Conservation (phyloP, 2,329 filamentous ascomycete species). For the Ophiostoma novo-ulmi region DNA sequence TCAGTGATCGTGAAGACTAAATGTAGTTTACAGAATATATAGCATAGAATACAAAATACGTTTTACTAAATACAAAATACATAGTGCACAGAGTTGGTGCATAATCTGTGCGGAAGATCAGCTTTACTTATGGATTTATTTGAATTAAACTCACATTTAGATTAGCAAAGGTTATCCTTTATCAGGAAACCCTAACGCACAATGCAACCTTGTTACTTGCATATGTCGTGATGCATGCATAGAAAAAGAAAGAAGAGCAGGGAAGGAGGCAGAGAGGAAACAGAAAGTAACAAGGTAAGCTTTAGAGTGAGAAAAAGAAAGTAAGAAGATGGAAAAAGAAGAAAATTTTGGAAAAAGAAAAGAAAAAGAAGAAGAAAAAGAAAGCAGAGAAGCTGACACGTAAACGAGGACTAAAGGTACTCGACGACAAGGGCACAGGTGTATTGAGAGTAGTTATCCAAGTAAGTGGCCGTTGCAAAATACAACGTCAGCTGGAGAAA, state of each 20-base stretch:
- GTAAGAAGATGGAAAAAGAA: not conserved
- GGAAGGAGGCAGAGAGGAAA: not conserved
- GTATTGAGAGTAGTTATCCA: not conserved
- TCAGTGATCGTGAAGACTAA: not conserved
- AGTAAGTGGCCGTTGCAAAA: not conserved
- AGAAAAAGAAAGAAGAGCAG: not conserved
- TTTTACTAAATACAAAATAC: not conserved
- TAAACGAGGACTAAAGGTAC: not conserved
- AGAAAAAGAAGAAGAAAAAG: not conserved
- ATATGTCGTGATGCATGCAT: conserved; percentile 14
- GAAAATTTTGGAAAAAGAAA: not conserved
- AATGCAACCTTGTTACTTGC: conserved; percentile 13
- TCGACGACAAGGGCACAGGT: not conserved
- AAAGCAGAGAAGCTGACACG: not conserved
- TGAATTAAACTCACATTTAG: no score
- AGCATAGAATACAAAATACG: no score
- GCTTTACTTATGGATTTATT: not conserved
- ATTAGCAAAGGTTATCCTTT: not conserved
- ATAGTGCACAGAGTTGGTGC: not conserved
- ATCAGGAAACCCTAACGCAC: conserved; percentile 1
- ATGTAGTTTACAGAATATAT: not conserved
- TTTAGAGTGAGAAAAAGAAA: not conserved
- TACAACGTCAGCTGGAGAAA: not conserved
- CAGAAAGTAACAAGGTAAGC: not conserved
- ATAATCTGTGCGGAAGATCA: not conserved